A percentile compares a stretch with the other conserved stretches of the same genome.
These are phyloP conservation scores for Pseudozyma sp. DNA, from an alignment of 1,284 basidiomycete genomes.

Conservation along the genomic window DNA sequence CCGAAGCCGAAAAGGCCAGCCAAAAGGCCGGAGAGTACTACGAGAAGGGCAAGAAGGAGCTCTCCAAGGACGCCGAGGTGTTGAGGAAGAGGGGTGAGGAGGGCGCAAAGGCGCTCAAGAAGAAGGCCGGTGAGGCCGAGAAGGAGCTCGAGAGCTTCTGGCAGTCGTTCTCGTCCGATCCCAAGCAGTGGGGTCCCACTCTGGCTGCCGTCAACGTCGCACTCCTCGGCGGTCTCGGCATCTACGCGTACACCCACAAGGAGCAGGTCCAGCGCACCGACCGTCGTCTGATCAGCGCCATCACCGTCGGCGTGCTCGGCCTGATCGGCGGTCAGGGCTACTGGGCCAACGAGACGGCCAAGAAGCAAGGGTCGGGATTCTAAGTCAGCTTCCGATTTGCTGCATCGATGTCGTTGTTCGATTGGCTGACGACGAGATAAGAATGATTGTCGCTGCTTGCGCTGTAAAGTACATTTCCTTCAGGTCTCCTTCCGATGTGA, in stretches of 20 bases:
- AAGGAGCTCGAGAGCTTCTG: slow-evolving; percentile 58
- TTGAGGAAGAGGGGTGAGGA: slow-evolving; percentile 51
- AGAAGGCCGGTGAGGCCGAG: slow-evolving; percentile 55
- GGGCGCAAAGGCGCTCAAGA: slow-evolving; percentile 51
- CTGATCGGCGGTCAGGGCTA: slow-evolving; percentile 63
- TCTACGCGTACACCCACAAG: slow-evolving; percentile 65
- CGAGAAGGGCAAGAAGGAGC: slow-evolving; percentile 48
- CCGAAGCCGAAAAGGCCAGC: slow-evolving; percentile 44
- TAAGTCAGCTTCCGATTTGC: background rate
- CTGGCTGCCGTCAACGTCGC: slow-evolving; percentile 65
- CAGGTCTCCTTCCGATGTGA: background rate
- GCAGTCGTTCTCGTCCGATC: slow-evolving; percentile 60
- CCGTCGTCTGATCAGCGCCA: slow-evolving; percentile 55
- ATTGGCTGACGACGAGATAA: background rate
- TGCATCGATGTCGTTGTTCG: no score
- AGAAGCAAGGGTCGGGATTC: slow-evolving; percentile 42
- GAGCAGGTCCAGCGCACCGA: slow-evolving; percentile 59
- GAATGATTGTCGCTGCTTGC: background rate
- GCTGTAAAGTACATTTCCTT: slow-evolving; percentile 19
- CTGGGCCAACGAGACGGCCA: slow-evolving; percentile 54
- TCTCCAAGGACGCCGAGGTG: slow-evolving; percentile 43
- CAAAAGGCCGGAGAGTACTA: slow-evolving; percentile 48
- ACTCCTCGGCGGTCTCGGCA: slow-evolving; percentile 61
- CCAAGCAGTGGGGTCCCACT: slow-evolving; percentile 63
- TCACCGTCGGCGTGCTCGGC: slow-evolving; percentile 56